Evolutionary conservation across 805 yeast species (phyloP).

Genomic region (Saccharomyces paradoxus): DNA sequence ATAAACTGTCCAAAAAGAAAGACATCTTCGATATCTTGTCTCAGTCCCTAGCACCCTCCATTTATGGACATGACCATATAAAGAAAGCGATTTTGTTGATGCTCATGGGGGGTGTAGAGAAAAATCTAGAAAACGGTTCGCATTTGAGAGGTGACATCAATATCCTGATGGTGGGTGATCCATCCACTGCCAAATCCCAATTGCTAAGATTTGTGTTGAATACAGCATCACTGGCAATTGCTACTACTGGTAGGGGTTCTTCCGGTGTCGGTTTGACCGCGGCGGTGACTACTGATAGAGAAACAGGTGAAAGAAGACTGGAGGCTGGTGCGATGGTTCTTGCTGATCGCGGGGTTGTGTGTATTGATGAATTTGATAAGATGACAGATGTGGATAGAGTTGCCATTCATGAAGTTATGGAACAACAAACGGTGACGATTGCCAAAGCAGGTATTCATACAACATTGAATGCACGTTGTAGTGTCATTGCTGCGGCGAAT

Average conservation of each 20-base stretch:
- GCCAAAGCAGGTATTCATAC: constrained; percentile 98
- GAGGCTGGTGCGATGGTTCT: constrained; percentile 99
- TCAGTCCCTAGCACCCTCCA: constrained; percentile 88
- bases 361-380: constrained; percentile 98
- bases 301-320: constrained; percentile 90
- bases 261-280: constrained; percentile 99
- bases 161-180: constrained; percentile 95
- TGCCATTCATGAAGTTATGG: constrained; percentile 99
- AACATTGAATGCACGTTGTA: constrained; percentile 90
- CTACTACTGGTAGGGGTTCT: constrained; percentile 98
- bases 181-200: constrained; percentile 96
- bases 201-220: constrained; percentile 87
- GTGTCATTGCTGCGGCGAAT: constrained; percentile 95
- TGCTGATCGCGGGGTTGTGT: constrained; percentile 94
- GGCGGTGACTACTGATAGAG: constrained; percentile 92
- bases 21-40: constrained; percentile 73
- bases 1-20: constrained; percentile 59
- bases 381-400: constrained; percentile 96
- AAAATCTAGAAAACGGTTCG: constrained; percentile 88
- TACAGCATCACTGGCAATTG: constrained; percentile 91
- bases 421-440: constrained; percentile 95
- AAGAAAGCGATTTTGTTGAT: constrained; percentile 84
- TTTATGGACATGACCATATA: constrained; percentile 85
- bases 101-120: constrained; percentile 91
- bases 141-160: constrained; percentile 98